Base-by-base conservation (phyloP, 1,139 yeast genomes). In the Yamadazyma jaroonii region DNA sequence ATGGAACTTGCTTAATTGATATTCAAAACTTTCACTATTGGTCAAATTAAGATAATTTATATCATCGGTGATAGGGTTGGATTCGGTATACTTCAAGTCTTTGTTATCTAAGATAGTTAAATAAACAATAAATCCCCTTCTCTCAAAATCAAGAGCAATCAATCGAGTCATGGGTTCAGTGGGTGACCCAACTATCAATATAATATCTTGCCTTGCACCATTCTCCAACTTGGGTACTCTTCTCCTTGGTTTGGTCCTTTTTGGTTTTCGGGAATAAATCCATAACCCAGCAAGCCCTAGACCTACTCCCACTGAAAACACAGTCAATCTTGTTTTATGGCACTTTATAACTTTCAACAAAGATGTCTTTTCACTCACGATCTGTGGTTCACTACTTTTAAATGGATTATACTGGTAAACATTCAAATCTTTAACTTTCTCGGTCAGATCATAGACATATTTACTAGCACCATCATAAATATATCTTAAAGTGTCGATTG, bases 111-210 rank as follows among this genome's bases (percentile, higher is more conserved):
- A 62, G 3, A 86, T 79, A 1, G 94, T 81, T 48, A 87, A 68
- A 57, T 83, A 87, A 3, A 87, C 89, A 24, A 87, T 81, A 53
- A 84, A 84, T 1, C 96, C 95, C 39, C 95, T 66, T 35, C 75
- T 75, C 45, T 84, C 89, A 48, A 87, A 70, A 53, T 87, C 95
- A 39, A 77, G 70, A 0, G 89, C 87, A 26, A 87, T 65, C 34
- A 81, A 66, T 40, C 88, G 67, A 0, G 88, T 80, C 44, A 86
- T 62, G 1, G 90, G 89, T 45, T 85, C 94, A 0, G 79, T 72
- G 1, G 92, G 90, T 2, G 90, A 82, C 1, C 95, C 95, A 2
- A 86, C 73, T 6, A 87, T 64, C 24, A 87, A 64, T 0, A 86
- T 77, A 5, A 84, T 92, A 49, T 86, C 94, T 41, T 74, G 72